A percentile compares a stretch with the other conserved stretches of the same genome.
Evolutionary conservation across 2,329 filamentous ascomycete genomes (phyloP).

Genomic region (Rhinocladiella similis): DNA sequence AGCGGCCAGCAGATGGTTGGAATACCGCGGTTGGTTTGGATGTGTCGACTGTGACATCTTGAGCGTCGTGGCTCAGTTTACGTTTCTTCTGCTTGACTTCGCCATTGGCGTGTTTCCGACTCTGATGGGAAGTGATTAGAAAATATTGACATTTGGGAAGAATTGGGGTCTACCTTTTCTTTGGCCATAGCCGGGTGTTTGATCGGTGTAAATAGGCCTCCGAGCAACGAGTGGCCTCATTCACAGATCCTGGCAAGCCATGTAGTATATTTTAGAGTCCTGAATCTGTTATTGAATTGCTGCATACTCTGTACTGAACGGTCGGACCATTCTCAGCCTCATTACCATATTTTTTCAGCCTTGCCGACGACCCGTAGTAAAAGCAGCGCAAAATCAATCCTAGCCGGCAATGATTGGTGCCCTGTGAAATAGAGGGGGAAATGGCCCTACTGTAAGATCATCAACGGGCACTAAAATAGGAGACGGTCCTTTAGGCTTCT

Average conservation of each 20-base stretch:
- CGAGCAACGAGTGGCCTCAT: too few relatives aligned
- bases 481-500: too few relatives aligned
- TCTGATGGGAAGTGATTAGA: background rate
- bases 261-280: too few relatives aligned
- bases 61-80: background rate
- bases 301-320: background rate
- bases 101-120: constrained; percentile 17
- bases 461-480: too few relatives aligned
- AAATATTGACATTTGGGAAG: background rate
- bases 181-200: constrained; percentile 6
- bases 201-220: too few relatives aligned
- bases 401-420: constrained; percentile 6
- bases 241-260: too few relatives aligned
- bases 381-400: background rate
- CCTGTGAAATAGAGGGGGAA: too few relatives aligned
- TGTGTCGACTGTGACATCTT: constrained; percentile 47
- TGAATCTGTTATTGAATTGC: too few relatives aligned
- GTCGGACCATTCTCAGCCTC: background rate
- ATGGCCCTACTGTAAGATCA: too few relatives aligned
- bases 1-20: constrained; percentile 61
- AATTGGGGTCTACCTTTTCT: constrained; percentile 9
- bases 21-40: constrained; percentile 71
- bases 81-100: constrained; percentile 8
- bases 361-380: too few relatives aligned
- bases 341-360: background rate